A percentile compares a stretch with the other conserved stretches of the same genome.
Conservation (phyloP, 1,139 yeast genomes). For the Suhomyces bolitotheri region DNA sequence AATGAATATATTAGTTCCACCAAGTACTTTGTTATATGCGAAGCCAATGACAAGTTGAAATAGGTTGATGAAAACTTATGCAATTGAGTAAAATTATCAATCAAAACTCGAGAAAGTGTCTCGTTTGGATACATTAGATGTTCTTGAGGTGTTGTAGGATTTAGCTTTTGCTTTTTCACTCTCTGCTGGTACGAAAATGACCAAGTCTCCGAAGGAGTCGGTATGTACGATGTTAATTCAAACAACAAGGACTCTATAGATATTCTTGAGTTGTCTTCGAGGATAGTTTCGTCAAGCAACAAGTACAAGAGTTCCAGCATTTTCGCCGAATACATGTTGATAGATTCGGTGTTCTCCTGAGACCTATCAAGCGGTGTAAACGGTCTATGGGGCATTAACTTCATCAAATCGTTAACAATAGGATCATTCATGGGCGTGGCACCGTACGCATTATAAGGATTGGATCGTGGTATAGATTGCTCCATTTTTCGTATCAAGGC, state of each 20-base stretch:
- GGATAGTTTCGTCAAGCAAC: constrained; percentile 27
- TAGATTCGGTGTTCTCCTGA: constrained; percentile 15
- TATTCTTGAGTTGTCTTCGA: constrained; percentile 34
- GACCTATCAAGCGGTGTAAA: constrained; percentile 7
- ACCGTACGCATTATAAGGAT: constrained; percentile 10
- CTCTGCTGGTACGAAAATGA: constrained; percentile 11
- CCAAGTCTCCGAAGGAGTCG: constrained; percentile 20
- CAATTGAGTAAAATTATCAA: constrained; percentile 40
- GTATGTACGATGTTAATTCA: constrained; percentile 32
- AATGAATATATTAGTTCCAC: constrained; percentile 42
- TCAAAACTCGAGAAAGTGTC: constrained; percentile 37
- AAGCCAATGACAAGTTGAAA: constrained; percentile 39
- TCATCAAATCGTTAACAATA: constrained; percentile 32
- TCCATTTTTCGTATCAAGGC: constrained; percentile 18
- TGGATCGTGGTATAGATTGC: constrained; percentile 17
- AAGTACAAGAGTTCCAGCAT: constrained; percentile 32
- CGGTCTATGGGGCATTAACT: constrained; percentile 31
- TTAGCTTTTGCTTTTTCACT: constrained; percentile 5
- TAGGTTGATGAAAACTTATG: constrained; percentile 35
- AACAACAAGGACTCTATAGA: constrained; percentile 29
- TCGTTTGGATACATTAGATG: constrained; percentile 34
- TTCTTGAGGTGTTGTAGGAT: background rate
- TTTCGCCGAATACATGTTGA: constrained; percentile 28
- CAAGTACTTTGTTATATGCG: constrained; percentile 39
- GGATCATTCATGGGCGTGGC: constrained; percentile 27